phyloP scores from a whole-genome alignment of 1,284 basidiomycete species.

The Trichosporon ovoides region DNA sequence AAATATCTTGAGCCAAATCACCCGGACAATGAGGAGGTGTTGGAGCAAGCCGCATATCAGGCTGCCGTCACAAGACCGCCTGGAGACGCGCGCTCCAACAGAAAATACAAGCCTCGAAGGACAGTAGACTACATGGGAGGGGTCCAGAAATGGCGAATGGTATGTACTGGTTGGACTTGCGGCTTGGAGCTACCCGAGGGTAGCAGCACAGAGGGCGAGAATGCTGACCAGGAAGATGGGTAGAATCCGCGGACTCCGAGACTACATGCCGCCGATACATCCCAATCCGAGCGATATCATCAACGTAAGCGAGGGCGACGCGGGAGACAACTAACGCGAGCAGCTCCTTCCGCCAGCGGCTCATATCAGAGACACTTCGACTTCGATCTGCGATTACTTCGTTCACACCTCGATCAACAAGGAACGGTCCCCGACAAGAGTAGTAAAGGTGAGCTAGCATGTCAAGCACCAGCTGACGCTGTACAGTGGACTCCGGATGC shows the following conservation, averaged over 20 bases:
- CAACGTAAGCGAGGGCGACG: conserved; percentile 57
- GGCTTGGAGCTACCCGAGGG: neutral
- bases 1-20: conserved; percentile 54
- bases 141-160: conserved; percentile 74
- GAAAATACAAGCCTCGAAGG: conserved; percentile 83
- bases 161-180: conserved; percentile 49
- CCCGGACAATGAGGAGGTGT: conserved; percentile 68
- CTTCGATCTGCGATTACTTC: conserved; percentile 89
- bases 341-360: conserved; percentile 88
- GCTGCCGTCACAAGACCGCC: conserved; percentile 54
- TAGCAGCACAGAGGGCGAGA: too few species aligned
- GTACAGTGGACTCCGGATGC: conserved; percentile 92
- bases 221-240: conserved; percentile 54
- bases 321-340: neutral
- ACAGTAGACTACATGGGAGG: conserved; percentile 92
- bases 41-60: conserved; percentile 68
- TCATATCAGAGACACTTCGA: conserved; percentile 80
- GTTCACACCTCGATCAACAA: conserved; percentile 99
- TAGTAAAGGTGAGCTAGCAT: conserved; percentile 68
- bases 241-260: conserved; percentile 67
- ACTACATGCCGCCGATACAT: conserved; percentile 67
- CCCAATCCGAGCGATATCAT: conserved; percentile 77
- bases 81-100: conserved; percentile 58
- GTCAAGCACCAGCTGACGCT: neutral
- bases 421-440: conserved; percentile 92